phyloP scores from a whole-genome alignment of 345 rosid genomes.

The Citrus australasica region DNA sequence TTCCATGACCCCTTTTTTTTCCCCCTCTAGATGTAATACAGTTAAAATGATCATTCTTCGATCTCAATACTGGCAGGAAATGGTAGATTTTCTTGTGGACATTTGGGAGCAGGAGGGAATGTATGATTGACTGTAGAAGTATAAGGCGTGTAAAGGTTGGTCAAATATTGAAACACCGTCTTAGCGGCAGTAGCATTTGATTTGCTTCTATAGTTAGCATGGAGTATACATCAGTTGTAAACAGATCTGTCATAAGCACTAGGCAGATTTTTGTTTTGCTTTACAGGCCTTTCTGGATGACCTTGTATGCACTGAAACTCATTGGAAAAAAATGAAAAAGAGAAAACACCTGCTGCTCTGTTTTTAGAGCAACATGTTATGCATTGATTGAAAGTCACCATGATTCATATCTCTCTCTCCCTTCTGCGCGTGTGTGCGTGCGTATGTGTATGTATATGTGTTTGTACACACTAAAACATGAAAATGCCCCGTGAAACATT shows the following conservation, averaged over 20 bases:
- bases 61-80: slow-evolving; percentile 52
- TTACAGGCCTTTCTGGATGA: background rate
- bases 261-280: slow-evolving; percentile 6
- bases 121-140: slow-evolving; percentile 51
- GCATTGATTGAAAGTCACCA: background rate
- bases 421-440: background rate
- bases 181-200: slow-evolving; percentile 10
- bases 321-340: background rate
- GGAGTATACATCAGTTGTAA: slow-evolving; percentile 12
- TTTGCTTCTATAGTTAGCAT: background rate
- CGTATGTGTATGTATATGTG: background rate
- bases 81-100: slow-evolving; percentile 93
- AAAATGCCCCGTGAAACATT: background rate
- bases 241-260: slow-evolving; percentile 10
- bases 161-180: slow-evolving; percentile 6
- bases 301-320: background rate
- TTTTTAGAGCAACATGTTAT: background rate
- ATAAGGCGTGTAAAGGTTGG: slow-evolving; percentile 22
- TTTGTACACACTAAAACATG: background rate
- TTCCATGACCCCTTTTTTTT: background rate
- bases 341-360: background rate
- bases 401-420: background rate
- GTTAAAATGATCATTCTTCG: background rate
- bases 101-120: slow-evolving; percentile 89
- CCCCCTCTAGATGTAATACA: background rate